Base-by-base conservation (phyloP, 192 early-diverging fungal species). In the Pecoramyces ruminantium region DNA sequence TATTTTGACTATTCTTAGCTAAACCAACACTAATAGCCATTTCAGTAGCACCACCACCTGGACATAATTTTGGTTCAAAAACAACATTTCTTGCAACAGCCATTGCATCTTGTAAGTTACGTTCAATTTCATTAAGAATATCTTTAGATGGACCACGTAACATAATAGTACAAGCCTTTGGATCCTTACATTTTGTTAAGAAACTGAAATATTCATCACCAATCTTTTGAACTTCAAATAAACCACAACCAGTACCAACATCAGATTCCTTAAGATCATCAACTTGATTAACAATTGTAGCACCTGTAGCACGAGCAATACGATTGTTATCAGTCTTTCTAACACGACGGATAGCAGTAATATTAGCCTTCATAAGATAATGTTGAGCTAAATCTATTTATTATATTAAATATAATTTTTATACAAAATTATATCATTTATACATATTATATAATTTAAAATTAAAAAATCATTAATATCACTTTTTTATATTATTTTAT, bases 61-160 rank as follows among this genome's bases (percentile, higher is more conserved):
- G 98, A 77, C 93, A 92, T 42, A 99, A 88, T 38, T 89, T 91
- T 51, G 98, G 95, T 88, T 93, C 95, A 85, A 97, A 98, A 87
- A 97, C 92, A 29, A 99, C 97, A 84, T 99, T 99, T 80, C 97
- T 94, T 21, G 97, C 97, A 79, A 98, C 98, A 42, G 90, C 91
- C 98, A 99, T 99, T 84, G 97, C 97, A 84, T 99, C 98, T 86
- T 97, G 95, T 85, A 99, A 87, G 88, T 99, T 99, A 80, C 98
- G 94, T 85, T 99, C 98, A 83, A 99, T 89, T 85, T 99, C 98
- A 85, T 96, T 94, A 29, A 99, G 88, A 79, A 97, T 95, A 85
- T 99, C 98, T 88, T 98, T 99, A 84, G 92, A 92, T 38, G 98
- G 96, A 42, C 98, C 98, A 80, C 98, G 96, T 80, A 99, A 88